Evolutionary conservation across 345 rosid genomes (phyloP), one percentile per base, ranked within the genome.

Genomic region (Salix purpurea): DNA sequence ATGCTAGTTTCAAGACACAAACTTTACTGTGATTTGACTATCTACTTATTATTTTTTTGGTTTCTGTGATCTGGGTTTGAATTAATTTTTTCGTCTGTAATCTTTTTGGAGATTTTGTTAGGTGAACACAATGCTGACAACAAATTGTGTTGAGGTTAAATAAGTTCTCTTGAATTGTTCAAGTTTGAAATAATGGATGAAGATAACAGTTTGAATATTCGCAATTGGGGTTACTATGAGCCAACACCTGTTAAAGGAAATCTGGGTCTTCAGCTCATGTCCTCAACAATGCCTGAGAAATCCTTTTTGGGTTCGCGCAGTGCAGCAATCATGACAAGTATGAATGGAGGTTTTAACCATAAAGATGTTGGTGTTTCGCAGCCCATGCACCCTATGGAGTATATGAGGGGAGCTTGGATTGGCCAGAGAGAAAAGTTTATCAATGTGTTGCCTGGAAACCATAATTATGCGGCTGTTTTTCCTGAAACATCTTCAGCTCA

Each of bases 401-500:
- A 93, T 74, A 77, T 73, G 44, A 87, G 89, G 81, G 92, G 87
- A 15, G 68, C 81, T 71, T 92, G 98, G 93, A 87, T 91, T 26
- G 90, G 81, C 72, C 95, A 92, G 83, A 52, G 58, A 21, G 97
- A 93, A 15, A 95, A 88, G 86, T 82, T 85, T 81, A 84, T 89
- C 74, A 89, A 86, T 81, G 80, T 94, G 86, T 39, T 92, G 26
- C 88, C 90, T 0, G 73, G 77, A 3, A 89, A 75, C 46, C 83
- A 89, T 72, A 83, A 62, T 67, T 88, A 88, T 82, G 78, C 79
- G 21, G 79, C 21, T 19, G 58, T 87, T 9, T 86, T 91, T 30
- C 94, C 95, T 0, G 97, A 92, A 65, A 86, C 94, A 67, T 87
- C 96, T 0, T 82, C 79, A 56, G 79, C 87, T 75, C 94, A 86